Evolutionary conservation across 2,329 filamentous ascomycete species (phyloP), one percentile per base, ranked within the genome.

Genomic region (Talaromyces atroroseus): DNA sequence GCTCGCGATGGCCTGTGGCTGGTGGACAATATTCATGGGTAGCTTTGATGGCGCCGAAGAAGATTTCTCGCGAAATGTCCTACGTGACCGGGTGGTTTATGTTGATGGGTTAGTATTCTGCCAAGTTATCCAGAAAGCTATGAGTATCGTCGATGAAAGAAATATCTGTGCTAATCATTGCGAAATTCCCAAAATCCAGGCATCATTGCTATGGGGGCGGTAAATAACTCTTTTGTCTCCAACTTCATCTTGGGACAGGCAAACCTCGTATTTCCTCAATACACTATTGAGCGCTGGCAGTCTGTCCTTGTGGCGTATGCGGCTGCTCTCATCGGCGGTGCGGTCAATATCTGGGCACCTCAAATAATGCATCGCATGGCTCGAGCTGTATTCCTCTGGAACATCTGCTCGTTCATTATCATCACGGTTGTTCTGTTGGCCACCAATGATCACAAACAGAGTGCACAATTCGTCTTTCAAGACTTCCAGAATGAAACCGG

Each of bases 11-110:
- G 60, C 81, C 81, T 0, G 74, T 82, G 21, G 80, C 80, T 8
- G 78, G 81, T 32, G 78, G 82, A 6, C 80, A 83, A 62, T 83
- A 83, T 62, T 79, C 75, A 1, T 82, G 82, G 81, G 80, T 82
- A 16, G 80, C 79, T 3, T 77, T 82, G 1, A 69, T 83, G 6
- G 78, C 81, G 5, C 81, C 81, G 2, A 75, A 71, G 6, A 74
- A 68, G 21, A 70, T 76, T 45, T 69, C 74, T 8, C 69, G 76
- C 38, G 71, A 73, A 10, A 61, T 77, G 23, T 77, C 74, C 8
- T 78, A 76, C 58, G 63, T 76, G 1, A 76, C 74, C 2, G 76
- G 76, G 8, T 79, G 77, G 75, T 78, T 79, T 58, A 77, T 78
- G 75, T 69, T 77, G 8, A 76, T 73, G 38, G 76, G 76, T 67